phyloP scores from a whole-genome alignment of 1,284 basidiomycete genomes.

The Phylloboletellus chloephorus region DNA sequence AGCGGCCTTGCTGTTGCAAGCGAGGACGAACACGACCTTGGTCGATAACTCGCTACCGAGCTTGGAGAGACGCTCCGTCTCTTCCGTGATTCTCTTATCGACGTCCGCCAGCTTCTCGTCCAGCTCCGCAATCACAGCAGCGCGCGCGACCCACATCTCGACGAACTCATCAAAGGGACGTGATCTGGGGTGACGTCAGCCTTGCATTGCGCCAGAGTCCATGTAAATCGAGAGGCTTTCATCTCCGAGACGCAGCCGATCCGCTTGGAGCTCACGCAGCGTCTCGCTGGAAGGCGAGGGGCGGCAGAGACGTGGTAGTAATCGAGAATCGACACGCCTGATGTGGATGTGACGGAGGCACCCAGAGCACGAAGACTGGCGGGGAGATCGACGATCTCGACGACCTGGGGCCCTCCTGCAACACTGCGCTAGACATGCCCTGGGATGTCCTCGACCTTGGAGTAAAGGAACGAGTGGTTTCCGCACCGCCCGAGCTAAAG shows the following conservation, averaged over 20 bases:
- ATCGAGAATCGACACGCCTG: constrained; percentile 17
- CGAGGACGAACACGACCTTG: constrained; percentile 11
- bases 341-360: constrained; percentile 14
- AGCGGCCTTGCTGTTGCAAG: constrained; percentile 1
- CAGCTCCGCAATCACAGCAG: constrained; percentile 16
- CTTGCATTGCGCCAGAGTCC: constrained; percentile 25
- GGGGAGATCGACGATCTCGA: constrained; percentile 22
- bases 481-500: constrained; percentile 12
- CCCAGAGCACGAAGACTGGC: background rate
- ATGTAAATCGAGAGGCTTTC: constrained; percentile 27
- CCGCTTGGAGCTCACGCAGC: constrained; percentile 11
- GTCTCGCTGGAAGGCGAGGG: constrained; percentile 3
- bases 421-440: background rate
- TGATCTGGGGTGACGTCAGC: constrained; percentile 13
- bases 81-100: constrained; percentile 10
- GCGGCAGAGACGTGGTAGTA: constrained; percentile 6
- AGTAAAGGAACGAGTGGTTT: constrained; percentile 20
- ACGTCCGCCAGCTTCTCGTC: constrained; percentile 18
- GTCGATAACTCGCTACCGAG: constrained; percentile 1
- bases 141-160: constrained; percentile 16
- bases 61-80: constrained; percentile 10
- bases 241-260: constrained; percentile 15
- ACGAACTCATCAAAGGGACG: constrained; percentile 24
- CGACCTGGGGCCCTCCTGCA: constrained; percentile 14
- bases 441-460: constrained; percentile 6